phyloP scores from a whole-genome alignment of 805 yeast genomes.

The Komagataella mondaviorum region DNA sequence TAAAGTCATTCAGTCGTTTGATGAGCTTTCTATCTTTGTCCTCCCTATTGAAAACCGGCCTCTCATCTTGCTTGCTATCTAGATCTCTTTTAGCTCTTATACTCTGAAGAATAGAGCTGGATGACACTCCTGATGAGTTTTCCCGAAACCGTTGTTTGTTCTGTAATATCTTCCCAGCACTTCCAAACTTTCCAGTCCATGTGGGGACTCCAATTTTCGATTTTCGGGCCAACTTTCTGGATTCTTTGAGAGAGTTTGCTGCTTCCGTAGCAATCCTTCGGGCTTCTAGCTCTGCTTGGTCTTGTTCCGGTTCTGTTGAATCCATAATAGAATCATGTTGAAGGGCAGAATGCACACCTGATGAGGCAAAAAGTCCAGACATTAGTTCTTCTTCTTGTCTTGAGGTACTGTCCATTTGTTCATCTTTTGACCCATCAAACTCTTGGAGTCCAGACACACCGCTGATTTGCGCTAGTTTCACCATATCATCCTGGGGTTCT shows the following conservation, averaged over 20 bases:
- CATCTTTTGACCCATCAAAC: slow-evolving; percentile 38
- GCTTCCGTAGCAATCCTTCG: slow-evolving; percentile 48
- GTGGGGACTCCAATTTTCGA: slow-evolving; percentile 72
- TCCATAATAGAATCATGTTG: slow-evolving; percentile 71
- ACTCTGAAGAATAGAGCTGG: slow-evolving; percentile 34
- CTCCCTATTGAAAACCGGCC: neutral
- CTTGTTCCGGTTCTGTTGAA: slow-evolving; percentile 34
- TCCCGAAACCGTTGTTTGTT: slow-evolving; percentile 5
- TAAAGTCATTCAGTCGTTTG: slow-evolving; percentile 11
- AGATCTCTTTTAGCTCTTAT: slow-evolving; percentile 29
- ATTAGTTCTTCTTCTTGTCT: slow-evolving; percentile 52
- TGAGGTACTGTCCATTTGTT: slow-evolving; percentile 14
- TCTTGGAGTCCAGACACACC: slow-evolving; percentile 69
- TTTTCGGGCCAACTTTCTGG: slow-evolving; percentile 36
- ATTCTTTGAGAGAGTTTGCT: slow-evolving; percentile 42
- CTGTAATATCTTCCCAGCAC: slow-evolving; percentile 48
- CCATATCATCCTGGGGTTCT: slow-evolving; percentile 50
- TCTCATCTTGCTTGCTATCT: slow-evolving; percentile 8
- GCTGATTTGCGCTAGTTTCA: slow-evolving; percentile 42
- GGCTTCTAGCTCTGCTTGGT: slow-evolving; percentile 52
- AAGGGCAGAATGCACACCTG: slow-evolving; percentile 61
- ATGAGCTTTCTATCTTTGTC: slow-evolving; percentile 7
- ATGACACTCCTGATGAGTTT: slow-evolving; percentile 16
- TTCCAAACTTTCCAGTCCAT: slow-evolving; percentile 91
- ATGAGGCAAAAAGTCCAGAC: slow-evolving; percentile 59